Base-by-base conservation (phyloP, 768 basidiomycete species). In the Tephrocybe rancida region DNA sequence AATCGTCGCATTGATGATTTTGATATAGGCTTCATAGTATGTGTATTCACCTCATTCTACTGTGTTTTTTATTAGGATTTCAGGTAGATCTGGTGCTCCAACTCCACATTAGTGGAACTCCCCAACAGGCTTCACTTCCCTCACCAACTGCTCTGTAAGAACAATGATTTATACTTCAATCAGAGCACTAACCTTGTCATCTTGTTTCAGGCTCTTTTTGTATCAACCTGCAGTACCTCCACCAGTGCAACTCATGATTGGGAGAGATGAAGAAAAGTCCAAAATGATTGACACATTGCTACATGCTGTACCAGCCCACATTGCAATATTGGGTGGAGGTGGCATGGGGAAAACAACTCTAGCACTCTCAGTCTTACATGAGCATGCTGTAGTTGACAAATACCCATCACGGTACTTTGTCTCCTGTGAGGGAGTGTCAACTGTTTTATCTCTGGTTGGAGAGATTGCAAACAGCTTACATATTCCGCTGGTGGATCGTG, bases 271-370 rank as follows among this genome's bases (percentile, higher is more conserved):
- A 16, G 25, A 51, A 43, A n/a, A n/a, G n/a, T n/a, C n/a, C n/a
- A n/a, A n/a, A n/a, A n/a, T n/a, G n/a, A n/a, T n/a, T n/a, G n/a
- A 25, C 2, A 22, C 22, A 14, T 51, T 51, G 41, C 41, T 51
- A 10, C 14, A 32, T 32, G 7, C 42, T 6, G 19, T 19, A 22
- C 50, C 37, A 27, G 27, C 35, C 1, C 22, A 18, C n/a, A 35
- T 41, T 41, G 53, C 22, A n/a, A n/a, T n/a, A n/a, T n/a, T n/a
- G n/a, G n/a, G n/a, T n/a, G n/a, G n/a, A n/a, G n/a, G n/a, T n/a
- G 54, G 54, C 13, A 55, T 55, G 13, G 54, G 54, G 18, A 55
- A 55, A 37, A 55, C 48, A 14, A 30, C 49, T 25, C 26, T 56
- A 14, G 49, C 55, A 3, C 49, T 50, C 34, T 21, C 25, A 19